phyloP scores from a whole-genome alignment of 2,329 filamentous ascomycete species.

The Clarireedia paspali region DNA sequence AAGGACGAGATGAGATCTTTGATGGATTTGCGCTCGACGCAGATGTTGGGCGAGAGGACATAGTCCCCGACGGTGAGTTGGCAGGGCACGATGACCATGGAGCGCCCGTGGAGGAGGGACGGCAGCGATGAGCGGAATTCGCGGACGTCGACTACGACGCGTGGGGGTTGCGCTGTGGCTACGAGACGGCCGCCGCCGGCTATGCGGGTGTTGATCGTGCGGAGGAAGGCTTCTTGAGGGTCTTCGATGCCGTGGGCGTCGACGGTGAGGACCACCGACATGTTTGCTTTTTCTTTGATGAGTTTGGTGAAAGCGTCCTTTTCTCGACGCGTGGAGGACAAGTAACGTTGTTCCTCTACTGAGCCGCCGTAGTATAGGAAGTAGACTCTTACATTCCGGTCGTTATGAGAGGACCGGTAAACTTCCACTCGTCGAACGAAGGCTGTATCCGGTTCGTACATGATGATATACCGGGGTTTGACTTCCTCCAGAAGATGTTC shows the following conservation, averaged over 20 bases:
- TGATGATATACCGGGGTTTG: slow-evolving; percentile 89
- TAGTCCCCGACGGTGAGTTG: slow-evolving; percentile 97
- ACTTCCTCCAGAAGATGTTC: slow-evolving; percentile 94
- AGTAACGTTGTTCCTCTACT: slow-evolving; percentile 90
- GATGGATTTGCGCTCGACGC: slow-evolving; percentile 90
- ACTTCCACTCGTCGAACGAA: slow-evolving; percentile 95
- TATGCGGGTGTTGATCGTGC: slow-evolving; percentile 93
- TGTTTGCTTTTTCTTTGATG: slow-evolving; percentile 87
- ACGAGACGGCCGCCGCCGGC: slow-evolving; percentile 80
- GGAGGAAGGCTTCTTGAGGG: slow-evolving; percentile 83
- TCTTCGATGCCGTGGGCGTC: slow-evolving; percentile 65
- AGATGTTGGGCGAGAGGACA: slow-evolving; percentile 82
- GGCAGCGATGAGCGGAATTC: slow-evolving; percentile 92
- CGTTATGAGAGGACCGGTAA: slow-evolving; percentile 88
- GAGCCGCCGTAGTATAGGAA: slow-evolving; percentile 95
- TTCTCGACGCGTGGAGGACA: slow-evolving; percentile 82
- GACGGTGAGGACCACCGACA: slow-evolving; percentile 79
- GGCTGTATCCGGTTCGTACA: slow-evolving; percentile 94
- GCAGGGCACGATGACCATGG: slow-evolving; percentile 83
- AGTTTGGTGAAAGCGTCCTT: slow-evolving; percentile 94
- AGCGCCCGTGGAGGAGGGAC: slow-evolving; percentile 81
- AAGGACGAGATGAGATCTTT: slow-evolving; percentile 88
- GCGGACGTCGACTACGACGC: slow-evolving; percentile 89
- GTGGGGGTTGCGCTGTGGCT: slow-evolving; percentile 79
- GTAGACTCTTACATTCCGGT: slow-evolving; percentile 84